Conservation (phyloP, 148 eudicot genomes). For the Dysphania ambrosioides region DNA sequence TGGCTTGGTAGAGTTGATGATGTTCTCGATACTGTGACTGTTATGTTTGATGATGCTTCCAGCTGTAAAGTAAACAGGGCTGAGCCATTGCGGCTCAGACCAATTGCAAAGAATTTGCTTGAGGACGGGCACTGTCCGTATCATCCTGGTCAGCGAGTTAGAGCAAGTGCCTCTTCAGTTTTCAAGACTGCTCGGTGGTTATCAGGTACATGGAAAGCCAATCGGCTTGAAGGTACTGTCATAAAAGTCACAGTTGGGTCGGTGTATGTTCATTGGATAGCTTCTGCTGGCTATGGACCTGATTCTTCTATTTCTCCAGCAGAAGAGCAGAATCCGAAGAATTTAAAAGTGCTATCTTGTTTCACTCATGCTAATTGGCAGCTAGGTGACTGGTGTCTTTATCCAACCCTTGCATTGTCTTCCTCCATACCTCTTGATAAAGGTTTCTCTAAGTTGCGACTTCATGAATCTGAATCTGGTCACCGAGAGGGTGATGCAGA, state of each 20-base stretch:
- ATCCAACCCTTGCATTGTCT: conserved; percentile 44
- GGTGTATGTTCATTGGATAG: conserved; percentile 87
- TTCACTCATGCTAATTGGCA: conserved; percentile 93
- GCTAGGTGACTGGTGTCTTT: conserved; percentile 91
- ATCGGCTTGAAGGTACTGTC: conserved; percentile 78
- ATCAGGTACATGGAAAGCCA: conserved; percentile 80
- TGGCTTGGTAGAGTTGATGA: conserved; percentile 98
- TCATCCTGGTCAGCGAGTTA: conserved; percentile 92
- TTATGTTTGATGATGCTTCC: conserved; percentile 84
- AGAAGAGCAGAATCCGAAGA: conserved; percentile 89
- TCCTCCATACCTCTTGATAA: conserved; percentile 43
- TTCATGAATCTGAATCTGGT: conserved; percentile 38
- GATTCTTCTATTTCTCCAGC: conserved; percentile 79
- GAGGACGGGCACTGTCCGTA: conserved; percentile 93
- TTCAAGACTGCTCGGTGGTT: conserved; percentile 82
- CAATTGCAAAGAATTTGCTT: conserved; percentile 55
- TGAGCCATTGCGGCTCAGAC: conserved; percentile 81
- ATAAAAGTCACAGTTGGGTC: conserved; percentile 78
- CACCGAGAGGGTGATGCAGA: conserved; percentile 40
- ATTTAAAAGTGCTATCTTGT: conserved; percentile 74
- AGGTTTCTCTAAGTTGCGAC: conserved; percentile 41
- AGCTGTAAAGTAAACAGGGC: conserved; percentile 80
- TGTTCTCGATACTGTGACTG: conserved; percentile 80
- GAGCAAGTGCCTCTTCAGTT: conserved; percentile 78
- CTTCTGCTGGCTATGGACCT: conserved; percentile 93